phyloP scores from a whole-genome alignment of 2,329 filamentous ascomycete species.

The Colletotrichum limetticola region DNA sequence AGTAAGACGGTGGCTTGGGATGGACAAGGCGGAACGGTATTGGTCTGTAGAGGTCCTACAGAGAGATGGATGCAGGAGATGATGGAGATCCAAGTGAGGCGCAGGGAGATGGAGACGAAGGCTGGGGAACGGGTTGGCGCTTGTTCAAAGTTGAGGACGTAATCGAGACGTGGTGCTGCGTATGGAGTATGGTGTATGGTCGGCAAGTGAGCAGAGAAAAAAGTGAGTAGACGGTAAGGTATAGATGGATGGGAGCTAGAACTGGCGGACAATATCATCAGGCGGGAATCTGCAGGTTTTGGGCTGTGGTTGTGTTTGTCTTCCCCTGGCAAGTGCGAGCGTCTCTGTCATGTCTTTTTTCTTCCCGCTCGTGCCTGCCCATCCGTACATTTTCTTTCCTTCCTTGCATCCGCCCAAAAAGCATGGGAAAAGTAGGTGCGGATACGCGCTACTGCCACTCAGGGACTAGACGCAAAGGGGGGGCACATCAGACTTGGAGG shows the following conservation, averaged over 20 bases:
- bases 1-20: constrained; percentile 32
- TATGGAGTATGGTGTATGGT: neutral
- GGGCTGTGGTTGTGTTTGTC: constrained; percentile 29
- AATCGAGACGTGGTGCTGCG: neutral
- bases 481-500: constrained; percentile 15
- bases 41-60: neutral
- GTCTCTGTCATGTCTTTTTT: constrained; percentile 8
- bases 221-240: neutral
- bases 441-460: constrained; percentile 13
- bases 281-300: constrained; percentile 33
- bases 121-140: neutral
- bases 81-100: constrained; percentile 11
- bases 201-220: neutral
- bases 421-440: neutral
- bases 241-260: neutral
- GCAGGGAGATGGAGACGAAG: constrained; percentile 6
- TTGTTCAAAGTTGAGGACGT: neutral
- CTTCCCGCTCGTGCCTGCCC: neutral
- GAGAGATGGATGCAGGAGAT: constrained; percentile 1
- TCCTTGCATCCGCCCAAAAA: neutral
- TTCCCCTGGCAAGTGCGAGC: neutral
- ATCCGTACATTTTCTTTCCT: neutral
- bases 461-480: neutral
- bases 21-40: constrained; percentile 8
- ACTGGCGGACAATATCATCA: constrained; percentile 13